phyloP scores from a whole-genome alignment of 23 red algal species.

The Pyropia haitanensis region DNA sequence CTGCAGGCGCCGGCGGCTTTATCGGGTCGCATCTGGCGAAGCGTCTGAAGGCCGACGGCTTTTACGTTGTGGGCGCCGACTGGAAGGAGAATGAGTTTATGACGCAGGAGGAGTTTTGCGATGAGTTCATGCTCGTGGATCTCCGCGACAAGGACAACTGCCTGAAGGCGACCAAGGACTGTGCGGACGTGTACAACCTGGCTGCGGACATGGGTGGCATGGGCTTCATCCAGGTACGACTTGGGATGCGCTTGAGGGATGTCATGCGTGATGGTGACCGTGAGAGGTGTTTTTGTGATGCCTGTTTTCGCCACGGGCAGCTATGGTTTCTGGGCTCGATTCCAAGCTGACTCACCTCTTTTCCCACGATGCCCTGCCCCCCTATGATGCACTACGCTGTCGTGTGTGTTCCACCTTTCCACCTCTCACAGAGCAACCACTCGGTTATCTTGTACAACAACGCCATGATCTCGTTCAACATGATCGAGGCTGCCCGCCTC shows the following conservation, averaged over 20 bases:
- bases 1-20: constrained; percentile 84
- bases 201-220: constrained; percentile 99
- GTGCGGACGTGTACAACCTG: constrained; percentile 94
- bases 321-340: too few species aligned
- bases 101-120: constrained; percentile 82
- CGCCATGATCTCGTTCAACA: constrained; percentile 97
- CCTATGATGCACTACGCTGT: too few species aligned
- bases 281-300: too few species aligned
- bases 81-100: constrained; percentile 99
- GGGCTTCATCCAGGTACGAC: constrained; percentile 87
- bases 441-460: constrained; percentile 99
- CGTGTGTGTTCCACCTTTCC: too few species aligned
- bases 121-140: constrained; percentile 96
- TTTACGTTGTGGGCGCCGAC: constrained; percentile 94
- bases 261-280: too few species aligned
- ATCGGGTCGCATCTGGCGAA: constrained; percentile 97
- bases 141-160: constrained; percentile 93
- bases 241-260: not conserved
- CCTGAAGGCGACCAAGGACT: constrained; percentile 63
- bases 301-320: too few species aligned
- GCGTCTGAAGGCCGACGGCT: constrained; percentile 82
- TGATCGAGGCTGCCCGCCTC: constrained; percentile 82
- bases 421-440: constrained; percentile 52
- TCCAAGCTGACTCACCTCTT: too few species aligned
- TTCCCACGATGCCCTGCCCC: too few species aligned